Conservation (phyloP, 441 rosid genomes). For the Pelargonium citronellum region DNA sequence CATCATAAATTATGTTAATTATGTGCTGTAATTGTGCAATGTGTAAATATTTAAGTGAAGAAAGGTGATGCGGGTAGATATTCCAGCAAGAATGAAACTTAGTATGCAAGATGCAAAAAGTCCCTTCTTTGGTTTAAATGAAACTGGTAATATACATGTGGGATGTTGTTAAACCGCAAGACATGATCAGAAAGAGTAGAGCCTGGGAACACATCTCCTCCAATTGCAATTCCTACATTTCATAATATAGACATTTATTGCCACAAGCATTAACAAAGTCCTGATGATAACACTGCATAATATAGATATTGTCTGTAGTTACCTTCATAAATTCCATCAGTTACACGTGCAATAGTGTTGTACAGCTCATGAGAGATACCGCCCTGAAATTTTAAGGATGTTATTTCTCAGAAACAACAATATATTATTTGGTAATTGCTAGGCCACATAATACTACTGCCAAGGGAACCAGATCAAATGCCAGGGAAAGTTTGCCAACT, state of each 20-base stretch:
- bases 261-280: slow-evolving; percentile 11
- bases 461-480: background rate
- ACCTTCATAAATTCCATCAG: slow-evolving; percentile 96
- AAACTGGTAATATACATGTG: slow-evolving; percentile 50
- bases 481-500: background rate
- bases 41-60: background rate
- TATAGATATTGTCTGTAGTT: slow-evolving; percentile 19
- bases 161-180: slow-evolving; percentile 88
- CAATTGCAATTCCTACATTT: slow-evolving; percentile 79
- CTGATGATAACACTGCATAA: slow-evolving; percentile 11
- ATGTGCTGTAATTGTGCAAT: background rate
- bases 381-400: slow-evolving; percentile 47
- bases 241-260: slow-evolving; percentile 19
- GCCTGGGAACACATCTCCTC: slow-evolving; percentile 96
- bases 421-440: no score
- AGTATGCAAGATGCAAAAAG: background rate
- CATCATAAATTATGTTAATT: background rate
- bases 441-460: background rate
- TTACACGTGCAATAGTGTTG: slow-evolving; percentile 81
- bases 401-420: slow-evolving; percentile 18
- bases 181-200: slow-evolving; percentile 90
- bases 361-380: slow-evolving; percentile 97
- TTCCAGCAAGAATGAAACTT: background rate
- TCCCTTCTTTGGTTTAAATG: slow-evolving; percentile 1
- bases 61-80: no score